A percentile compares a stretch with the other conserved stretches of the same genome.
These are phyloP conservation scores for Chaetomium olivaceum DNA, from an alignment of 2,329 filamentous ascomycete genomes.

Conservation along the genomic window DNA sequence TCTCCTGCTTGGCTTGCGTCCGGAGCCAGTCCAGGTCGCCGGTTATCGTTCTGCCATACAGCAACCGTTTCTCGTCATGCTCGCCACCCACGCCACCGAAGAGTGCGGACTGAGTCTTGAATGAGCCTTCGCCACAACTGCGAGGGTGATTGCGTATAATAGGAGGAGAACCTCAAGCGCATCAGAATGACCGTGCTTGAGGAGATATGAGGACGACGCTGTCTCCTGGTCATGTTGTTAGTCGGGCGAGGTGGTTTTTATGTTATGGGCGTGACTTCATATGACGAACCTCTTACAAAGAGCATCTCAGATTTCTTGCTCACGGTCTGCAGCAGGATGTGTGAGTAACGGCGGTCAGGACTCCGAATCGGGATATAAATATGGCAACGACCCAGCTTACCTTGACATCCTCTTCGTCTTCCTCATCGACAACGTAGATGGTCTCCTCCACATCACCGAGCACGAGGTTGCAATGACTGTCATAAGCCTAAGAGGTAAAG, in stretches of 20 bases:
- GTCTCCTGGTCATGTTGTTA: constrained; percentile 31
- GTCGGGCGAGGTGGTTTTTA: not conserved
- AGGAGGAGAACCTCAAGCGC: not conserved
- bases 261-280: not conserved
- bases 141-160: not conserved
- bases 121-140: not conserved
- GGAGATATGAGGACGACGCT: constrained; percentile 38
- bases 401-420: constrained; percentile 71
- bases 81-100: not conserved
- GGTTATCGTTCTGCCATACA: not conserved
- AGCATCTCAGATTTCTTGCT: constrained; percentile 99
- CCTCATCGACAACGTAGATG: constrained; percentile 86
- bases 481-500: constrained; percentile 71
- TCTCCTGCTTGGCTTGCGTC: not conserved
- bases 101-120: not conserved
- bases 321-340: constrained; percentile 63
- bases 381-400: constrained; percentile 46
- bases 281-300: constrained; percentile 86
- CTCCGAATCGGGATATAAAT: not conserved
- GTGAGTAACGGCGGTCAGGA: constrained; percentile 12
- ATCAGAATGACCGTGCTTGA: constrained; percentile 29
- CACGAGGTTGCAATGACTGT: constrained; percentile 96
- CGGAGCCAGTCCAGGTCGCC: not conserved
- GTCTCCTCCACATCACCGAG: constrained; percentile 97
- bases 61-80: not conserved